Base-by-base conservation (phyloP, 495 filamentous ascomycete genomes). In the Penicillium goetzii region DNA sequence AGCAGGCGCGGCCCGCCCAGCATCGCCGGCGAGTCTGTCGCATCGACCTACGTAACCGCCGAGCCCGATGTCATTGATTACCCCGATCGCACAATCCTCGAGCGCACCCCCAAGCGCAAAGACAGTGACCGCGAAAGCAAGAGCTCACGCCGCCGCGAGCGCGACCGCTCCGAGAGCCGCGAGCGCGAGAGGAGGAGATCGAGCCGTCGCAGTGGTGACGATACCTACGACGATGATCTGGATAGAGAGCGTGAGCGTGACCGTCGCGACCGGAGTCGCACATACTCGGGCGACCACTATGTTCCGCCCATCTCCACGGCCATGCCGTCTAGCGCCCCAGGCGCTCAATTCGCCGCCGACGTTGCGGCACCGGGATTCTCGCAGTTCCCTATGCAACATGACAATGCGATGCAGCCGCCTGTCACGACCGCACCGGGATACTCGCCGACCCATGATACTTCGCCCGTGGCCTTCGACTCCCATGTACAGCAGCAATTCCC, bases 401-500 rank as follows among this genome's bases (percentile, higher is more conserved):
- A 77, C 54, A 71, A 57, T 56, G 54, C 67, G 43, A 68, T 72
- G 21, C 55, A 21, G 28, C 60, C 59, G 19, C 47, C 62, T 19
- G 55, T 51, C 10, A 56, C 58, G 41, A 70, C 38, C 40, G 65
- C 70, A 1, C 70, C 72, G 9, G 59, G 62, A 50, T 69, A 49
- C 40, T 68, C 69, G 1, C 70, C 69, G 11, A 58, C 62, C 53
- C 59, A 65, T 49, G 52, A 57, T 40, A 47, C 61, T 14, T 65
- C 68, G 14, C 71, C 72, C 41, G 61, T 63, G 10, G 63, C 71
- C 1, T 79, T 79, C 61, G 80, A 83, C 40, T 74, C 86, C 21
- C 85, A 87, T 72, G 77, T 87, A 10, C 68, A 78, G 36, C 80
- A 83, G 57, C 85, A 88, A 61, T 88, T 87, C 63, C 86, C 84